These are phyloP conservation scores for Ilyonectria mors-panacis DNA, from an alignment of 2,329 filamentous ascomycete species.

Conservation along the genomic window DNA sequence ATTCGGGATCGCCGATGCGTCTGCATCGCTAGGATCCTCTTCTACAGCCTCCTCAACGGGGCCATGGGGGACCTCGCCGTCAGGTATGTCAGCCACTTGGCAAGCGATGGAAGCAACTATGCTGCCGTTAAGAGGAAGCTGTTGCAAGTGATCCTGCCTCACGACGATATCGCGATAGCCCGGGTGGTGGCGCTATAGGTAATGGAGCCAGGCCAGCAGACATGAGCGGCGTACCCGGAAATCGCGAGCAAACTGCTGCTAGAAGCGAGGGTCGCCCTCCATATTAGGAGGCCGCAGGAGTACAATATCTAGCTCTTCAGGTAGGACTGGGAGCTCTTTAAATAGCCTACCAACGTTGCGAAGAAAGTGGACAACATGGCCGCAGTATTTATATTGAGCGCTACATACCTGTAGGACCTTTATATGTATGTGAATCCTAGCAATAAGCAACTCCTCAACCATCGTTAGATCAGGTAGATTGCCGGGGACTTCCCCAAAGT, in stretches of 20 bases:
- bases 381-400: not conserved
- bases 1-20: constrained; percentile 6
- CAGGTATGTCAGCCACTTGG: constrained; percentile 16
- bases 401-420: not conserved
- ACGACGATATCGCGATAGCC: not conserved
- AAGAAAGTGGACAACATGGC: not conserved
- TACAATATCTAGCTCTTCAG: too few relatives aligned
- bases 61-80: constrained; percentile 2
- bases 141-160: constrained; percentile 11
- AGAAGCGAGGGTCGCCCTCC: not conserved
- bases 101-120: not conserved
- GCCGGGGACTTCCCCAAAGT: not conserved
- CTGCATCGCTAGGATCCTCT: constrained; percentile 3
- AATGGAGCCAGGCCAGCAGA: not conserved
- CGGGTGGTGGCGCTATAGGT: not conserved
- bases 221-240: not conserved
- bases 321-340: too few relatives aligned
- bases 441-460: too few relatives aligned
- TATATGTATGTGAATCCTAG: not conserved
- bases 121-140: constrained; percentile 5
- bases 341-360: too few relatives aligned
- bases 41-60: constrained; percentile 4
- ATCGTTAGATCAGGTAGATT: not conserved
- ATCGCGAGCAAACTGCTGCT: not conserved
- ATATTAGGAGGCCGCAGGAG: constrained; percentile 5